phyloP scores from a whole-genome alignment of 495 filamentous ascomycete genomes.

The Acidiella bohemica region DNA sequence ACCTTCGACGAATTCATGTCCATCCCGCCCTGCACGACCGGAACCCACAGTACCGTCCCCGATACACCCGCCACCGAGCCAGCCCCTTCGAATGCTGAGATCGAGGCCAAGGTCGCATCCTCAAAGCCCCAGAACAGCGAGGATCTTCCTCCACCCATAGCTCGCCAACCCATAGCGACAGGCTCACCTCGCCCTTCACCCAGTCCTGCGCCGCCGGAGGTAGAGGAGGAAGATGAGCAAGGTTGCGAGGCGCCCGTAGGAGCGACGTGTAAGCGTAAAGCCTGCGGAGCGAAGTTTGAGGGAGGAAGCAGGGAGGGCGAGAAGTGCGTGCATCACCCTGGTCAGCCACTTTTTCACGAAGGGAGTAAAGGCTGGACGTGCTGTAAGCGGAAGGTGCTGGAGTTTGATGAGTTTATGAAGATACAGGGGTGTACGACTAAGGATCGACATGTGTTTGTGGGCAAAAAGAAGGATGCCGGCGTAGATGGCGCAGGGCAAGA shows the following conservation, averaged over 20 bases:
- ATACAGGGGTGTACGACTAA: slow-evolving; percentile 82
- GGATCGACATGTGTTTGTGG: slow-evolving; percentile 71
- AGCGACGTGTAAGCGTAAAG: slow-evolving; percentile 61
- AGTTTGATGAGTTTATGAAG: slow-evolving; percentile 96
- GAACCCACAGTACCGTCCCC: slow-evolving; percentile 80
- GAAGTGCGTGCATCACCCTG: slow-evolving; percentile 74
- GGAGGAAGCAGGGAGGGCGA: slow-evolving; percentile 52
- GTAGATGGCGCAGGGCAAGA: too few relatives aligned
- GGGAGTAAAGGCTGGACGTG: slow-evolving; percentile 94
- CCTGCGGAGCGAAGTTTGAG: slow-evolving; percentile 53
- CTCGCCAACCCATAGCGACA: slow-evolving; percentile 37
- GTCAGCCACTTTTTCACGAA: slow-evolving; percentile 85
- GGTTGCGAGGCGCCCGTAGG: slow-evolving; percentile 54
- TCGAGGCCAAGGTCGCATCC: slow-evolving; percentile 17
- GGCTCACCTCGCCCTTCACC: slow-evolving; percentile 38
- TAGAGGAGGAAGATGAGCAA: slow-evolving; percentile 77
- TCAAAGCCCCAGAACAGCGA: slow-evolving; percentile 9
- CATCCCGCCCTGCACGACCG: slow-evolving; percentile 87
- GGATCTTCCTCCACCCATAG: slow-evolving; percentile 27
- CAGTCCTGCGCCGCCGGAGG: slow-evolving; percentile 47
- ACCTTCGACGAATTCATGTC: slow-evolving; percentile 97
- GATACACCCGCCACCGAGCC: slow-evolving; percentile 49
- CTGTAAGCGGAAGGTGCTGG: slow-evolving; percentile 87
- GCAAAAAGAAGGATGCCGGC: slow-evolving; percentile 43
- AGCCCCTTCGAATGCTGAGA: slow-evolving; percentile 25